Conservation (phyloP, 345 rosid genomes). For the Acer saccharum region DNA sequence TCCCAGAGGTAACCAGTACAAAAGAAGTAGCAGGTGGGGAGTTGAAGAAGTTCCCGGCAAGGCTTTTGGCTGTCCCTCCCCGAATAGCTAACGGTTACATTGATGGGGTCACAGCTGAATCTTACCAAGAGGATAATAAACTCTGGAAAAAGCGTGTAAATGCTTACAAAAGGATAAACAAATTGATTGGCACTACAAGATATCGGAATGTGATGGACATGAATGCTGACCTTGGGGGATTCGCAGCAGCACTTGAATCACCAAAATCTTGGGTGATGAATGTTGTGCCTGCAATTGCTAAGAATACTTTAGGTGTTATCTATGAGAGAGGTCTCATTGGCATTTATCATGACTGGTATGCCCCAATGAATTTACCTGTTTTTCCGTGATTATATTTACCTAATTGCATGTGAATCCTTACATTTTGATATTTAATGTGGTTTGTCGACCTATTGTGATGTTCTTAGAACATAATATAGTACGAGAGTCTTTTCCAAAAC, state of each 20-base stretch:
- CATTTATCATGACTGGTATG: conserved; percentile 95
- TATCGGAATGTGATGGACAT: conserved; percentile 94
- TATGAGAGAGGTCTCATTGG: conserved; percentile 92
- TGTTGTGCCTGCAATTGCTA: conserved; percentile 76
- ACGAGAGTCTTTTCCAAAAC: neutral
- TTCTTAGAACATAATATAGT: neutral
- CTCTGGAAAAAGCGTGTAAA: conserved; percentile 79
- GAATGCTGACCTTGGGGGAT: conserved; percentile 96
- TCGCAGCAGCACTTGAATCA: conserved; percentile 90
- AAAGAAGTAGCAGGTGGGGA: conserved; percentile 86
- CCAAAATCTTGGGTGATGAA: conserved; percentile 96
- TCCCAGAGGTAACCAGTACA: conserved; percentile 61
- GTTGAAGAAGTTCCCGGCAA: conserved; percentile 83
- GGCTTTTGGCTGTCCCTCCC: conserved; percentile 85
- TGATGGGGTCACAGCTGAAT: conserved; percentile 52
- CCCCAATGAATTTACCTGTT: conserved; percentile 15
- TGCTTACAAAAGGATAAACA: conserved; percentile 68
- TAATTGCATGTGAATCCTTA: conserved; percentile 11
- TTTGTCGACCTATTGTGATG: conserved; percentile 1
- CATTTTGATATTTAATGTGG: neutral
- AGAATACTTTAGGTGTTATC: conserved; percentile 81
- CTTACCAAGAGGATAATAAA: conserved; percentile 66
- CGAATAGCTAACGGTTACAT: conserved; percentile 62
- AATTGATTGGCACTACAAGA: conserved; percentile 72
- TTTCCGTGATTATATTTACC: neutral